phyloP scores from a whole-genome alignment of 768 basidiomycete species.

The Boletellus ananas region DNA sequence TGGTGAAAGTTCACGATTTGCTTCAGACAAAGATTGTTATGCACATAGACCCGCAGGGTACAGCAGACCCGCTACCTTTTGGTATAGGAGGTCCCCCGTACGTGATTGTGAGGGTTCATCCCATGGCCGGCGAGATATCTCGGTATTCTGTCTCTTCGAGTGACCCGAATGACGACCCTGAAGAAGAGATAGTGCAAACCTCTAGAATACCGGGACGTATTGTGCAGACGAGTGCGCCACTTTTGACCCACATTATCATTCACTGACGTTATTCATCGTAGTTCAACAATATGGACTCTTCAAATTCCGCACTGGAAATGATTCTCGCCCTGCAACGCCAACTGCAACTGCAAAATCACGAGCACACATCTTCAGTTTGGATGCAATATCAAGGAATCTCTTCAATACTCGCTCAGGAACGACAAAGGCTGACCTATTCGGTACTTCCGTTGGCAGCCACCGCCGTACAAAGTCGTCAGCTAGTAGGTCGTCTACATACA shows the following conservation, averaged over 20 bases:
- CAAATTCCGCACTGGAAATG: slow-evolving; percentile 76
- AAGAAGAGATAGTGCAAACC: slow-evolving; percentile 82
- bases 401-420: slow-evolving; percentile 70
- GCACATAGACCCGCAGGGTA: slow-evolving; percentile 75
- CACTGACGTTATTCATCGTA: slow-evolving; percentile 26
- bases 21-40: slow-evolving; percentile 81
- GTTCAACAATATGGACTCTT: slow-evolving; percentile 89
- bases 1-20: slow-evolving; percentile 5
- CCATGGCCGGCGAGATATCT: slow-evolving; percentile 78
- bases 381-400: slow-evolving; percentile 85
- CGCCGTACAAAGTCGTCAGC: slow-evolving; percentile 58
- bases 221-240: slow-evolving; percentile 73
- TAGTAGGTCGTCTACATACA: slow-evolving; percentile 71
- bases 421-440: slow-evolving; percentile 71
- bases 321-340: slow-evolving; percentile 81
- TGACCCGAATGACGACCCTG: slow-evolving; percentile 67
- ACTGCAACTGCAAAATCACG: slow-evolving; percentile 67
- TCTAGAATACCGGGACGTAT: slow-evolving; percentile 69
- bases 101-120: slow-evolving; percentile 78
- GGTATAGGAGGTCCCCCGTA: slow-evolving; percentile 67
- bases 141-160: slow-evolving; percentile 74
- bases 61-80: slow-evolving; percentile 75
- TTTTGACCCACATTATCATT: not conserved
- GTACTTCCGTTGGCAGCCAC: slow-evolving; percentile 64
- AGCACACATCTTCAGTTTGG: slow-evolving; percentile 84